These are phyloP conservation scores for Camptophora hylomeconis DNA, from an alignment of 2,329 filamentous ascomycete genomes.

Conservation along the genomic window DNA sequence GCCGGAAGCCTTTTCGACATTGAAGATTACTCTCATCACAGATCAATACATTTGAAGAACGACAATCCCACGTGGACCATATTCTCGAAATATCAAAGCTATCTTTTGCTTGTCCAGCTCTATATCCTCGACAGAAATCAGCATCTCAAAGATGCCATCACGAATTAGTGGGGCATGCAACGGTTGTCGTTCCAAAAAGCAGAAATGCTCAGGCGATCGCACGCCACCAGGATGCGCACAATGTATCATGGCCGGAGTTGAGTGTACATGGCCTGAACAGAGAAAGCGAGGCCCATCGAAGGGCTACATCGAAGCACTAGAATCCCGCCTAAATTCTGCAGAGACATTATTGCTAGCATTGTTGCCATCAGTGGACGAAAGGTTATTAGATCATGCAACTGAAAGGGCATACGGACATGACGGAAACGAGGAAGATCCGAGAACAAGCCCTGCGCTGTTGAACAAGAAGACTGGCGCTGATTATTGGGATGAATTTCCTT, in stretches of 20 bases:
- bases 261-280: conserved; percentile 26
- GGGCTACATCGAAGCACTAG: conserved; percentile 32
- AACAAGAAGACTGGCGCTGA: conserved; percentile 23
- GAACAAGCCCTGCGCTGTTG: conserved; percentile 12
- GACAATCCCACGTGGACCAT: no score
- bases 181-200: conserved; percentile 28
- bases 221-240: conserved; percentile 24
- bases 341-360: conserved; percentile 28
- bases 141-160: conserved; percentile 18
- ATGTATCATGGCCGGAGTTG: conserved; percentile 22
- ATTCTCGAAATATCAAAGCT: no score
- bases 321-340: conserved; percentile 29
- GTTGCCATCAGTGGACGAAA: conserved; percentile 22
- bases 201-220: no score
- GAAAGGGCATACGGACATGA: conserved; percentile 6
- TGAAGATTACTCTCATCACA: no score
- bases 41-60: no score
- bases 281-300: conserved; percentile 33
- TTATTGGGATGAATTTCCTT: conserved; percentile 26
- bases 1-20: no score
- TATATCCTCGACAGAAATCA: no score
- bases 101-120: no score
- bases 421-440: conserved; percentile 5
- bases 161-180: conserved; percentile 30
- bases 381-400: conserved; percentile 20